A percentile compares a stretch with the other conserved stretches of the same genome.
Conservation (phyloP, 768 basidiomycete species). For the Tricholomella constricta region DNA sequence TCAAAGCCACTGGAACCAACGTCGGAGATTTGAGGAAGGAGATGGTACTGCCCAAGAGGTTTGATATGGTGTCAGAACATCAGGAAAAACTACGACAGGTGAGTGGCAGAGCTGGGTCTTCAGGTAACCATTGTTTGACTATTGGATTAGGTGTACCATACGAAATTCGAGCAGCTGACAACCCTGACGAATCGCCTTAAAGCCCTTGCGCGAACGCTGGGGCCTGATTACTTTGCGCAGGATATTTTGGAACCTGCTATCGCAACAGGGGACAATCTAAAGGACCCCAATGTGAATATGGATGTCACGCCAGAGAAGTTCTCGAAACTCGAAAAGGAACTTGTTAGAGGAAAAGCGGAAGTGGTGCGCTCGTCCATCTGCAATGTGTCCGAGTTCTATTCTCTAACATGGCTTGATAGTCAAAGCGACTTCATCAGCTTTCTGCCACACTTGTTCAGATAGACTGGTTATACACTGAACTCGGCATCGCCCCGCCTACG, state of each 20-base stretch:
- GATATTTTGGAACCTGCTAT: slow-evolving; percentile 55
- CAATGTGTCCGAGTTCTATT: neutral
- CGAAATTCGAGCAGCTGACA: slow-evolving; percentile 74
- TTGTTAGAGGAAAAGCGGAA: slow-evolving; percentile 85
- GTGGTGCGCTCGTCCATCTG: slow-evolving; percentile 55
- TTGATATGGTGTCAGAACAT: slow-evolving; percentile 65
- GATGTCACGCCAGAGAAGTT: slow-evolving; percentile 86
- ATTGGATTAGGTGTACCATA: slow-evolving; percentile 61
- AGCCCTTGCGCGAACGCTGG: slow-evolving; percentile 60
- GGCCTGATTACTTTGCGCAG: slow-evolving; percentile 53
- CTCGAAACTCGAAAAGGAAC: slow-evolving; percentile 78
- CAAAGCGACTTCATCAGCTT: slow-evolving; percentile 67
- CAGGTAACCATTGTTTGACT: slow-evolving; percentile 5
- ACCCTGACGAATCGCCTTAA: slow-evolving; percentile 69
- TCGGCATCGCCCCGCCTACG: slow-evolving; percentile 70
- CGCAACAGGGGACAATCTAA: slow-evolving; percentile 41
- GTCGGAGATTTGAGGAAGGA: slow-evolving; percentile 73
- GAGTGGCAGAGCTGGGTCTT: slow-evolving; percentile 25
- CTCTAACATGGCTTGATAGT: slow-evolving; percentile 37
- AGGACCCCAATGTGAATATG: slow-evolving; percentile 45
- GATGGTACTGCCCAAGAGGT: slow-evolving; percentile 69
- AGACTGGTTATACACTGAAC: slow-evolving; percentile 80
- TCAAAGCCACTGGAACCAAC: slow-evolving; percentile 64
- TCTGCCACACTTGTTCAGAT: slow-evolving; percentile 70
- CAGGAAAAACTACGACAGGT: slow-evolving; percentile 84